Base-by-base conservation (phyloP, 768 basidiomycete species). In the Suillus discolor region DNA sequence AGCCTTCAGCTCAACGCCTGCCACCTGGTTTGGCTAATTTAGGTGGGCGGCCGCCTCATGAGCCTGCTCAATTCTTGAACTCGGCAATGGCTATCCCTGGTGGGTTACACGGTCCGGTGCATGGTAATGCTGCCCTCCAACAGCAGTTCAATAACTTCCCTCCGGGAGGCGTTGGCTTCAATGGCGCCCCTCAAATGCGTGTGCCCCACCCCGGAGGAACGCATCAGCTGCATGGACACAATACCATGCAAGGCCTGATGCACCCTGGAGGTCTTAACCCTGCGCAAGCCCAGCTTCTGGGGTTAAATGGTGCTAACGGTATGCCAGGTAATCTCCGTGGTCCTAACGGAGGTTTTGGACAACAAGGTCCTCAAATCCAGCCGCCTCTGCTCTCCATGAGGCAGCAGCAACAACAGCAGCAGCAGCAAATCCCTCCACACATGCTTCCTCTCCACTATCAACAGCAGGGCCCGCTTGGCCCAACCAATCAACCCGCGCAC, bases 21-120 rank as follows among this genome's bases (percentile, higher is more conserved):
- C 92, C 92, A 15, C 91, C 91, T 18, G 92, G 92, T 39, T 80
- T 94, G 45, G 92, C 92, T 15, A 93, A 93, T 71, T 84, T 94
- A 23, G 93, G 92, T 36, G 91, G 86, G 51, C 87, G 92, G 8
- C 92, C 91, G 28, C 92, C 92, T 3, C 91, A 92, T 69, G 92
- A 93, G 61, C 86, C 90, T 25, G 82, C 83, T 11, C 92, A 91
- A 69, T 89, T 88, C 70, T 69, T 83, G 44, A 78, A 74, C 38
- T 57, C 73, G 42, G 66, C 74, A 60, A 71, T 85, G 34, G 83
- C 86, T 36, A 78, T 87, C 71, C 77, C 81, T 61, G 80, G 79
- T 23, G 79, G 79, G 6, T 71, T 86, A 45, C 86, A 85, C 67
- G 76, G 78, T 55, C 74, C 78, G 34, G 67, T 87, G 23, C 86